phyloP scores from a whole-genome alignment of 148 eudicot genomes.

The Vaccinium corymbosum region DNA sequence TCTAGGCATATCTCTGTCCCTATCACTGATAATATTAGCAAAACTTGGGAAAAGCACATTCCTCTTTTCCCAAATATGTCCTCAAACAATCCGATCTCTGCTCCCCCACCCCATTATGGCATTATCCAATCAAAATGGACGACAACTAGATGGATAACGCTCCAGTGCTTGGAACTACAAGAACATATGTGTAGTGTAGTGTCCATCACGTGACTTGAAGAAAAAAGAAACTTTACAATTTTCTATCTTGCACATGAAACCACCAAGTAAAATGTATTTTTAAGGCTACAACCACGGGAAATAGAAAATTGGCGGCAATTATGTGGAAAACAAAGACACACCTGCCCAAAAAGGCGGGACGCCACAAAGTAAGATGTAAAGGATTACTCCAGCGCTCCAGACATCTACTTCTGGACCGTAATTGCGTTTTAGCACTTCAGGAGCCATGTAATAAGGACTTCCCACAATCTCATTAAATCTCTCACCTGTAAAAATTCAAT shows the following conservation, averaged over 20 bases:
- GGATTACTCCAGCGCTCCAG: slow-evolving; percentile 64
- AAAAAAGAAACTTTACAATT: background rate
- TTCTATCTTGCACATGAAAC: background rate
- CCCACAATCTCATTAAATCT: slow-evolving; percentile 50
- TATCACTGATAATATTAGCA: background rate
- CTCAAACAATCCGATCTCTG: background rate
- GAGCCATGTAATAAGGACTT: slow-evolving; percentile 67
- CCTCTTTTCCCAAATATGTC: background rate
- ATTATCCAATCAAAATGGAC: background rate
- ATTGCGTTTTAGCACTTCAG: slow-evolving; percentile 54
- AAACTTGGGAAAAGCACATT: background rate
- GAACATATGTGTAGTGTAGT: background rate
- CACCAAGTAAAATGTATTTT: background rate
- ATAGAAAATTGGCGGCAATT: background rate
- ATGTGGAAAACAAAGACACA: slow-evolving; percentile 2
- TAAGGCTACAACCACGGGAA: background rate
- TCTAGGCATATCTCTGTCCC: background rate
- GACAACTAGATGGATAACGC: background rate
- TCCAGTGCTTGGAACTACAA: background rate
- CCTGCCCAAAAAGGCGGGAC: slow-evolving; percentile 71
- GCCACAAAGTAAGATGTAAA: slow-evolving; percentile 57
- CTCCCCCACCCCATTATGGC: background rate
- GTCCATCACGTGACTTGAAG: background rate
- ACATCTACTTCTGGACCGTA: slow-evolving; percentile 57
- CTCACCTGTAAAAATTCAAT: slow-evolving; percentile 31